Percentiles rank a stretch among this genome's conserved stretches.
These are phyloP conservation scores for Fusarium setosum DNA, from an alignment of 2,329 filamentous ascomycete species.

Conservation along the genomic window DNA sequence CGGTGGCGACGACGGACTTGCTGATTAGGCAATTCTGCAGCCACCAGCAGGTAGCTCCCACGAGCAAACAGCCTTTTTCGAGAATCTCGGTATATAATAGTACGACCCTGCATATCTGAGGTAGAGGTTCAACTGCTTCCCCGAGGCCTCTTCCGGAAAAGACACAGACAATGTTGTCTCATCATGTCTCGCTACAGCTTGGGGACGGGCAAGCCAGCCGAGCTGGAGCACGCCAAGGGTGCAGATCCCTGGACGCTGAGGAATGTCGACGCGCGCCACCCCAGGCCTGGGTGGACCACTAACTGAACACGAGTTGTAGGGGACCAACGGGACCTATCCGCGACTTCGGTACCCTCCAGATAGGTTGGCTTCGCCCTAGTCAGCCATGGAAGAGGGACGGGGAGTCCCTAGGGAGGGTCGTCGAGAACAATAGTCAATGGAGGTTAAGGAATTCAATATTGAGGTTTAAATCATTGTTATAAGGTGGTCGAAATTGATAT, in stretches of 20 bases:
- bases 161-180: conserved; percentile 13
- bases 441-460: conserved; percentile 4
- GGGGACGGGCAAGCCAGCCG: conserved; percentile 26
- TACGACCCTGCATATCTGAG: conserved; percentile 24
- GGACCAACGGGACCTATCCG: too few relatives aligned
- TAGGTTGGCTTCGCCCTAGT: too few relatives aligned
- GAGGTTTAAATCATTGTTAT: neutral
- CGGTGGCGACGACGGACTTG: conserved; percentile 20
- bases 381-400: too few relatives aligned
- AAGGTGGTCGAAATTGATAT: too few relatives aligned
- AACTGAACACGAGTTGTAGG: neutral
- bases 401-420: too few relatives aligned
- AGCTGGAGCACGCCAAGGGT: conserved; percentile 28
- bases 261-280: conserved; percentile 33
- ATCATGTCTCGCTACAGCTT: conserved; percentile 22
- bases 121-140: conserved; percentile 9
- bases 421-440: too few relatives aligned
- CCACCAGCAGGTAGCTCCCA: conserved; percentile 13
- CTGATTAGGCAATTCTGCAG: conserved; percentile 28
- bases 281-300: conserved; percentile 11
- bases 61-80: neutral
- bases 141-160: conserved; percentile 31
- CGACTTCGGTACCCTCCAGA: too few relatives aligned
- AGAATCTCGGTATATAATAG: conserved; percentile 14
- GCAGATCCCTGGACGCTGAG: conserved; percentile 30